phyloP scores from a whole-genome alignment of 768 basidiomycete species.

The Roridomyces roridus region DNA sequence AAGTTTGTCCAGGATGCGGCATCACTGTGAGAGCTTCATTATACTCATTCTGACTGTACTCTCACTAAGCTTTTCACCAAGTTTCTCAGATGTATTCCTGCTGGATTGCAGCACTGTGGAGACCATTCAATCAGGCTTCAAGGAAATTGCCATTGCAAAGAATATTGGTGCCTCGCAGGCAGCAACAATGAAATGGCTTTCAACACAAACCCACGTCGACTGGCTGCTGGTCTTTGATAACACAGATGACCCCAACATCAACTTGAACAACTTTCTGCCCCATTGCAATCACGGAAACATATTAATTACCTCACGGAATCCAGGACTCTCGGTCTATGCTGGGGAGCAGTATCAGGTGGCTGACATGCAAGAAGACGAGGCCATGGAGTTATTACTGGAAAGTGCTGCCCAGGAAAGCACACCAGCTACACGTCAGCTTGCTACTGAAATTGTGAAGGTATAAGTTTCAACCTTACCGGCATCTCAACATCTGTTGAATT shows the following conservation, averaged over 20 bases:
- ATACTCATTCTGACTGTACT: neutral
- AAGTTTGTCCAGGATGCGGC: slow-evolving; percentile 10
- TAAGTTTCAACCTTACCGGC: no score
- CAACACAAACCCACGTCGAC: neutral
- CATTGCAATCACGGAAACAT: slow-evolving; percentile 15
- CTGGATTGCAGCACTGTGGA: slow-evolving; percentile 8
- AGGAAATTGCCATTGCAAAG: slow-evolving; percentile 5
- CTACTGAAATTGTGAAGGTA: slow-evolving; percentile 18
- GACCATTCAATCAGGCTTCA: slow-evolving; percentile 9
- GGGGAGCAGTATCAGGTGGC: neutral
- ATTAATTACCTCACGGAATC: slow-evolving; percentile 18
- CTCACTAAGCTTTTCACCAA: slow-evolving; percentile 7
- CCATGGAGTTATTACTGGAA: neutral
- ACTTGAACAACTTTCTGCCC: slow-evolving; percentile 6
- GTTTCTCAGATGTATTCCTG: slow-evolving; percentile 5
- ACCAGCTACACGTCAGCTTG: neutral
- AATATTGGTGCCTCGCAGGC: neutral
- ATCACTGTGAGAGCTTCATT: neutral
- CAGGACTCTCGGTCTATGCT: slow-evolving; percentile 2
- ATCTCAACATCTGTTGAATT: no score
- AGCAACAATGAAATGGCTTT: slow-evolving; percentile 6
- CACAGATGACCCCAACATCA: slow-evolving; percentile 4
- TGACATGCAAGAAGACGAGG: slow-evolving; percentile 4
- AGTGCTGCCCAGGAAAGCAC: slow-evolving; percentile 1
- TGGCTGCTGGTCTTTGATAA: slow-evolving; percentile 11